A percentile compares a stretch with the other conserved stretches of the same genome.
These are phyloP conservation scores for Pyrus betulifolia DNA, from an alignment of 306 rosid species.

Conservation along the genomic window DNA sequence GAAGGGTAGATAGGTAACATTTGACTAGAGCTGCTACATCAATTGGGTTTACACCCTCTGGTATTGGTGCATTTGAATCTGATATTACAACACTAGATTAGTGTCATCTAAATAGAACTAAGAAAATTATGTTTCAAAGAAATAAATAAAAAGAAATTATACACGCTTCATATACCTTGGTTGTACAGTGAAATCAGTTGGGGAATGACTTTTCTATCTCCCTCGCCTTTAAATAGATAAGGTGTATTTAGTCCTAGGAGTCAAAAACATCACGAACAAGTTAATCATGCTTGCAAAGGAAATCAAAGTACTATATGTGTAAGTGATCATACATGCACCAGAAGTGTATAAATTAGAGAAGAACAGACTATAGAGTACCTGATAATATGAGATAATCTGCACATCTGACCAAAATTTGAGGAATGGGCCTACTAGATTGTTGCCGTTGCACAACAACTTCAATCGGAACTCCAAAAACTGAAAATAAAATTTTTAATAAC, in stretches of 20 bases:
- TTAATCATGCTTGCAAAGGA: background rate
- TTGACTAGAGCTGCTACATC: conserved; percentile 80
- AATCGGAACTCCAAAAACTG: conserved; percentile 93
- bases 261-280: conserved; percentile 9
- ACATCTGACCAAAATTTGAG: conserved; percentile 68
- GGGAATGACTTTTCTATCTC: conserved; percentile 72
- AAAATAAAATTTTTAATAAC: conserved; percentile 10
- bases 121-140: conserved; percentile 10
- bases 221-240: conserved; percentile 70
- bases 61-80: conserved; percentile 70
- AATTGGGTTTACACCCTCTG: conserved; percentile 74
- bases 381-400: conserved; percentile 88
- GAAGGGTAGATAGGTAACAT: conserved; percentile 92
- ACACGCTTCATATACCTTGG: conserved; percentile 46
- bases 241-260: conserved; percentile 68
- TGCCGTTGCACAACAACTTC: conserved; percentile 76
- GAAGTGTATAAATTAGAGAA: conserved; percentile 1
- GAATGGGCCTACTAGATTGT: conserved; percentile 66
- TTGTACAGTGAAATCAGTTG: conserved; percentile 79
- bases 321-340: background rate
- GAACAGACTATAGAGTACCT: conserved; percentile 43
- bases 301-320: background rate
- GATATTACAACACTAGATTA: conserved; percentile 12
- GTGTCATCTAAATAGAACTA: conserved; percentile 14
- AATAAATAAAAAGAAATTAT: background rate